Conservation (phyloP, 2,329 filamentous ascomycete genomes). For the Fusarium papillatum region DNA sequence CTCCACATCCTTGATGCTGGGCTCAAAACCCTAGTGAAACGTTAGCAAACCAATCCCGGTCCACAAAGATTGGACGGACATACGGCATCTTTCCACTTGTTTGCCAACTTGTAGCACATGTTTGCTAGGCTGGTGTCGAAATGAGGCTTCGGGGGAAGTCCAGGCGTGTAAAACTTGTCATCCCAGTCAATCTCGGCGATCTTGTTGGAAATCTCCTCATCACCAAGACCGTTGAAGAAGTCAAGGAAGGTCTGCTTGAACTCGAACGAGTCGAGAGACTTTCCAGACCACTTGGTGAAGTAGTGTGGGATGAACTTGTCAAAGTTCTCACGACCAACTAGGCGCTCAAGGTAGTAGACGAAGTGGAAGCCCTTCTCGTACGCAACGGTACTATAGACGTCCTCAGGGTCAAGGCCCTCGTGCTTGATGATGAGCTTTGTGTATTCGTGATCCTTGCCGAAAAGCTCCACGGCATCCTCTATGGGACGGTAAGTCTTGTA, state of each 20-base stretch:
- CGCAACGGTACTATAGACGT: slow-evolving; percentile 92
- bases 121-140: slow-evolving; percentile 93
- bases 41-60: slow-evolving; percentile 28
- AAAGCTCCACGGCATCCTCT: slow-evolving; percentile 84
- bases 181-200: slow-evolving; percentile 89
- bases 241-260: slow-evolving; percentile 91
- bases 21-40: slow-evolving; percentile 68
- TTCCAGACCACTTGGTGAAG: slow-evolving; percentile 86
- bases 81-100: slow-evolving; percentile 80
- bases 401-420: slow-evolving; percentile 93
- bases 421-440: slow-evolving; percentile 92
- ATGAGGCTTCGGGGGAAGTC: slow-evolving; percentile 88
- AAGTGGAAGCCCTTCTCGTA: slow-evolving; percentile 99
- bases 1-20: slow-evolving; percentile 76
- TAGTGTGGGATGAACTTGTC: slow-evolving; percentile 97
- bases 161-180: slow-evolving; percentile 87
- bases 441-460: slow-evolving; percentile 89
- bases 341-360: slow-evolving; percentile 88
- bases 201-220: slow-evolving; percentile 74
- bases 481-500: slow-evolving; percentile 24
- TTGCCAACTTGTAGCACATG: slow-evolving; percentile 84
- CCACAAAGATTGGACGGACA: slow-evolving; percentile 46
- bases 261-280: slow-evolving; percentile 93
- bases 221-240: slow-evolving; percentile 80
- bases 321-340: slow-evolving; percentile 89